Conservation (phyloP, 768 basidiomycete genomes). For the Tricholomella constricta region DNA sequence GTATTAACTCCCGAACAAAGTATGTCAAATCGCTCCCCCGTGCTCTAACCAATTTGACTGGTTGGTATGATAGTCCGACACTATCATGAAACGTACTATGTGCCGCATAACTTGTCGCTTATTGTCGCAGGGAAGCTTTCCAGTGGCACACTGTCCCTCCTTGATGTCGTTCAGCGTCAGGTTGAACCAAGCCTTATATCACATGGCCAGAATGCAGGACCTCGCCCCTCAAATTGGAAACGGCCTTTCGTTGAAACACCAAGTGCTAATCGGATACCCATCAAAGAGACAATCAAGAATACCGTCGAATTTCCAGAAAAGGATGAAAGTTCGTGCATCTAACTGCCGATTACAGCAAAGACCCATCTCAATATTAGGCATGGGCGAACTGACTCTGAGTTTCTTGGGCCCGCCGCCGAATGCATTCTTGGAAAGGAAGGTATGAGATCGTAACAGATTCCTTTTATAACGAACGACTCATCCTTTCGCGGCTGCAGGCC, state of each 20-base stretch:
- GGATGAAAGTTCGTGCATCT: conserved; percentile 69
- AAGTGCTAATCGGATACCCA: conserved; percentile 61
- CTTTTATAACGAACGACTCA: not conserved
- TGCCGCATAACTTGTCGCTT: conserved; percentile 90
- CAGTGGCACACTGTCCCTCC: conserved; percentile 70
- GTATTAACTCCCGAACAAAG: conserved; percentile 87
- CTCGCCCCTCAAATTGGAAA: conserved; percentile 81
- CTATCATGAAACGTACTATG: conserved; percentile 89
- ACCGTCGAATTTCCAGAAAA: conserved; percentile 93
- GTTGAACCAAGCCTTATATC: conserved; percentile 81
- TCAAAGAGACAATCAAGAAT: conserved; percentile 55
- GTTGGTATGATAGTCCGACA: conserved; percentile 63
- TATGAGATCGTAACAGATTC: conserved; percentile 22
- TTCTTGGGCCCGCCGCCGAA: conserved; percentile 79
- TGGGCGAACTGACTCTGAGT: conserved; percentile 80
- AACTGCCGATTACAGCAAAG: not conserved
- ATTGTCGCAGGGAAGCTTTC: conserved; percentile 88
- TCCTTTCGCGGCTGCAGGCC: conserved; percentile 48
- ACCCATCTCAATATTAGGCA: conserved; percentile 33
- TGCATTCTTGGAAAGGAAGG: conserved; percentile 73
- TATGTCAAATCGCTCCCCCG: conserved; percentile 32
- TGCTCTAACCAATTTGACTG: conserved; percentile 6
- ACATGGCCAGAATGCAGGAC: conserved; percentile 72
- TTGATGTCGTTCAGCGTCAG: conserved; percentile 78
- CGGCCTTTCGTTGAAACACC: conserved; percentile 91